phyloP scores from a whole-genome alignment of 306 rosid genomes.

The Luffa aegyptiaca region DNA sequence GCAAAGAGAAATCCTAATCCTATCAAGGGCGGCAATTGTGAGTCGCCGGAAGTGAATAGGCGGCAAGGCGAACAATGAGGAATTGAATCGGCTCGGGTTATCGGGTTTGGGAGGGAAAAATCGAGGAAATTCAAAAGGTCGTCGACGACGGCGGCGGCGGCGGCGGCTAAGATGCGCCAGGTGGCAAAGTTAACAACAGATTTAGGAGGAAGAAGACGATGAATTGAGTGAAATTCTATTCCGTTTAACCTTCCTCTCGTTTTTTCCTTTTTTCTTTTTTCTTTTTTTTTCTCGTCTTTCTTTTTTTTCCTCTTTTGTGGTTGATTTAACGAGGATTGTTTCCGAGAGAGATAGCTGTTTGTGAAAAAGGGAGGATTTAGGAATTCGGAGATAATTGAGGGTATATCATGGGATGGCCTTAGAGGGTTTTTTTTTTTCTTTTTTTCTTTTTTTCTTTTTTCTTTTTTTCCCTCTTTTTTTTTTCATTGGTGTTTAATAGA shows the following conservation, averaged over 20 bases:
- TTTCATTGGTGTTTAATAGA: neutral
- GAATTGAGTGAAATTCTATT: conserved; percentile 18
- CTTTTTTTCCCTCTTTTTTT: neutral
- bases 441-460: neutral
- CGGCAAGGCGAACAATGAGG: conserved; percentile 20
- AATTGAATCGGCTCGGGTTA: conserved; percentile 12
- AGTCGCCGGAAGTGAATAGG: conserved; percentile 38
- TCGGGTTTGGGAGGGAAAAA: conserved; percentile 11
- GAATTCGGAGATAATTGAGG: neutral
- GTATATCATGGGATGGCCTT: neutral
- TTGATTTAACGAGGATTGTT: conserved; percentile 5
- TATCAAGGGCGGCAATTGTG: conserved; percentile 29
- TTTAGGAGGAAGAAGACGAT: conserved; percentile 32
- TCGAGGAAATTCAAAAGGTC: neutral
- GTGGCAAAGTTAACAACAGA: conserved; percentile 33
- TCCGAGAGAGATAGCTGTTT: neutral
- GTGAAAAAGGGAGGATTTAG: neutral
- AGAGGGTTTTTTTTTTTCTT: neutral
- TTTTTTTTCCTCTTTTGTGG: neutral
- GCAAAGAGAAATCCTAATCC: conserved; percentile 5
- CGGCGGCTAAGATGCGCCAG: conserved; percentile 28
- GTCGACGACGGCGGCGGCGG: conserved; percentile 13
- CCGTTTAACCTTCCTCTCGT: conserved; percentile 10
- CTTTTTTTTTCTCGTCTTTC: neutral
- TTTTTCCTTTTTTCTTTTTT: conserved; percentile 18